phyloP scores from a whole-genome alignment of 371 early-diverging fungal species.

The Mucor saturninus region DNA sequence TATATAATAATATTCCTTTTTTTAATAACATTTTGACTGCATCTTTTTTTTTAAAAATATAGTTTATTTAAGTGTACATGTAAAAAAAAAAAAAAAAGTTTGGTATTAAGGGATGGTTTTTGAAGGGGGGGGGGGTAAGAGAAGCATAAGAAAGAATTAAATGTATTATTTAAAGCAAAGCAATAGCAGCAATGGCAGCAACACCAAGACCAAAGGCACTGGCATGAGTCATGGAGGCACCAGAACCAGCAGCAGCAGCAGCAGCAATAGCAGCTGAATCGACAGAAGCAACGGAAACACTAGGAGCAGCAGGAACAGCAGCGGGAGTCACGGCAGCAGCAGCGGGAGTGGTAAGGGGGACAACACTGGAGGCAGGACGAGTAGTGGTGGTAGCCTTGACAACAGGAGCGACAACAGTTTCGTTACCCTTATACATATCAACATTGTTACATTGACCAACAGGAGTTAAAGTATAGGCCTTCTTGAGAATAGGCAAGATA shows the following conservation, averaged over 20 bases:
- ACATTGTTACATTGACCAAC: constrained; percentile 38
- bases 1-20: too few relatives aligned
- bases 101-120: neutral
- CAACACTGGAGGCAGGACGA: neutral
- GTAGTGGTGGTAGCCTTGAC: neutral
- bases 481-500: constrained; percentile 40
- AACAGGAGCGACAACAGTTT: constrained; percentile 8
- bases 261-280: constrained; percentile 11
- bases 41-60: too few relatives aligned
- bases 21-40: neutral
- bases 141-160: neutral
- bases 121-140: neutral
- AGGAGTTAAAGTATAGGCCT: constrained; percentile 29
- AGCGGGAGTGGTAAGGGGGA: neutral
- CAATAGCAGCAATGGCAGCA: constrained; percentile 12
- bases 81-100: neutral
- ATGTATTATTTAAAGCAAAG: constrained; percentile 20
- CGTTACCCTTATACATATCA: constrained; percentile 33
- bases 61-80: too few relatives aligned
- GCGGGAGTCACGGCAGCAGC: constrained; percentile 8
- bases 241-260: constrained; percentile 8
- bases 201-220: neutral
- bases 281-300: neutral
- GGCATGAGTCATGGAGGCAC: constrained; percentile 6
- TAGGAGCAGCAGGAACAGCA: constrained; percentile 9